Base-by-base conservation (phyloP, 306 rosid species). In the Quercus wislizeni region DNA sequence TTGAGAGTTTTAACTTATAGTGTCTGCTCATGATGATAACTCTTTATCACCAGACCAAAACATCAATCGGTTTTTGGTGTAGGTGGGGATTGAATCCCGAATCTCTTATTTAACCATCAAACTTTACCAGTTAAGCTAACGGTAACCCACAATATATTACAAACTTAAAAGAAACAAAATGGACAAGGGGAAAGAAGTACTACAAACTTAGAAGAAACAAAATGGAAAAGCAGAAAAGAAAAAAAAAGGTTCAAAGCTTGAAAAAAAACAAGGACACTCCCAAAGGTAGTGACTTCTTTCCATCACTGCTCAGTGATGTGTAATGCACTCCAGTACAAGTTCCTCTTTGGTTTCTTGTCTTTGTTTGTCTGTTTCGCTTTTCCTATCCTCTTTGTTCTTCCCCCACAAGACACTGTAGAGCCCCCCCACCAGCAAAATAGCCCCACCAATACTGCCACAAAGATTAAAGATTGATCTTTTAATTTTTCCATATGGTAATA, bases 321-420 rank as follows among this genome's bases (percentile, higher is more conserved):
- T 83, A 73, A 89, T 79, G 89, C 90, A 79, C 77, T 85, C 89
- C 81, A 84, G 85, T 69, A 68, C 75, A 67, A 67, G 79, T 55
- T 85, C 95, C 57, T 80, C 92, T 74, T 84, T 94, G 14, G 68
- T 25, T 35, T 85, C 79, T 76, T 86, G 79, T 76, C 8, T 80
- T 69, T 27, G 78, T 63, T 87, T 81, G 56, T 1, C 43, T 43
- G 61, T 73, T 71, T 80, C 74, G 5, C 6, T 43, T 61, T 85
- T 74, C 12, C 20, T 69, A 23, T 79, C 83, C 55, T 92, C 98
- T 52, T 74, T 92, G 59, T 82, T 90, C 88, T 95, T 95, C 30
- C 94, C 99, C 98, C 98, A 95, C 77, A 95, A 78, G 5, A 92
- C 97, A 13, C 87, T 82, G 30, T 95, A 95, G 12, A 95, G 95